phyloP scores from a whole-genome alignment of 2,329 filamentous ascomycete genomes.

The Leptodontidium sp. region DNA sequence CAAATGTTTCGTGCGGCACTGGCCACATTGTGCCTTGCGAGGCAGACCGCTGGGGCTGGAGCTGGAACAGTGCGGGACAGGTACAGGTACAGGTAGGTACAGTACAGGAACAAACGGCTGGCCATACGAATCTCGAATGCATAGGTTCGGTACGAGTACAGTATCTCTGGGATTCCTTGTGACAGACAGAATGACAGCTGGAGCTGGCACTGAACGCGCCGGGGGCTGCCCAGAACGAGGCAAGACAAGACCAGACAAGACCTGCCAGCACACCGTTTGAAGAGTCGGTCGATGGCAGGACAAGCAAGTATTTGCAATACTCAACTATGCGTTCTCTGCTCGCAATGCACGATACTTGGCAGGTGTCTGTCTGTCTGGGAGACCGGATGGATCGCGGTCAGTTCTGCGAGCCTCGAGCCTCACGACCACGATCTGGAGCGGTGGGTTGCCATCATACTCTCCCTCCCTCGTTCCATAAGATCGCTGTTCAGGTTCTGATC shows the following conservation, averaged over 20 bases:
- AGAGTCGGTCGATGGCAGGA: background rate
- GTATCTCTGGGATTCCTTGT: slow-evolving; percentile 4
- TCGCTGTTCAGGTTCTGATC: slow-evolving; percentile 30
- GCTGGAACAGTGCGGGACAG: background rate
- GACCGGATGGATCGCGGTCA: background rate
- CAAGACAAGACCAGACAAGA: background rate
- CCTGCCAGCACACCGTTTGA: slow-evolving; percentile 16
- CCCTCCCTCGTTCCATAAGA: slow-evolving; percentile 19
- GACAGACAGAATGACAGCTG: background rate
- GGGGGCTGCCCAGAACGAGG: slow-evolving; percentile 15
- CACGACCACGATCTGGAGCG: background rate
- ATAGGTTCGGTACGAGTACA: background rate
- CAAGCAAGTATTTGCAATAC: slow-evolving; percentile 14
- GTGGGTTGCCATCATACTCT: slow-evolving; percentile 6
- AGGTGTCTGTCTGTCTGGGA: background rate
- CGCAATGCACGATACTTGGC: slow-evolving; percentile 5
- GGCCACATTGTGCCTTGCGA: slow-evolving; percentile 12
- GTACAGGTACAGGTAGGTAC: background rate
- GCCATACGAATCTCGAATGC: no score
- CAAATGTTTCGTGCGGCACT: slow-evolving; percentile 14
- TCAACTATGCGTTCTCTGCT: slow-evolving; percentile 14
- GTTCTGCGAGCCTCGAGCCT: slow-evolving; percentile 12
- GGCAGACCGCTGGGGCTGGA: background rate
- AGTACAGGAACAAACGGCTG: slow-evolving; percentile 1
- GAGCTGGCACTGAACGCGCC: background rate